Evolutionary conservation across 129 eudicot genomes (phyloP).

Genomic region (Cynara cardunculus): DNA sequence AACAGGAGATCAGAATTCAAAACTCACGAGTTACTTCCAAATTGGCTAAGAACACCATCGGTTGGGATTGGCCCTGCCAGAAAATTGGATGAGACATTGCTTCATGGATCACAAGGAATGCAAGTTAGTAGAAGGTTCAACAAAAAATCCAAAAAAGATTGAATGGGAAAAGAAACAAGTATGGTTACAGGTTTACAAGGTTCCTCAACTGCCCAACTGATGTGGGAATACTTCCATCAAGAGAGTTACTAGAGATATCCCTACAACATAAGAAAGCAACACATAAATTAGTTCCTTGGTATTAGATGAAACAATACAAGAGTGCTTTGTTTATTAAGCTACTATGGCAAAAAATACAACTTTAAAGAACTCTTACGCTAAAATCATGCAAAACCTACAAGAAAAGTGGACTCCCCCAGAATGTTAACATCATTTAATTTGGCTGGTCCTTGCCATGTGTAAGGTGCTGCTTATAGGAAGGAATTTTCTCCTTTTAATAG

Average conservation of each 20-base stretch:
- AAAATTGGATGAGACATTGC: constrained; percentile 89
- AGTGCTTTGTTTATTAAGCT: not conserved
- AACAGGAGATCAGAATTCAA: constrained; percentile 4
- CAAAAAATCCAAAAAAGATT: not conserved
- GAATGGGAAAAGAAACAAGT: constrained; percentile 6
- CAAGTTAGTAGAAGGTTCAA: constrained; percentile 3
- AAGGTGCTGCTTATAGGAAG: too few relatives aligned
- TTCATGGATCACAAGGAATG: constrained; percentile 31
- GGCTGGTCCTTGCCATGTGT: too few relatives aligned
- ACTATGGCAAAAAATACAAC: not conserved
- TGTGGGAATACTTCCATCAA: constrained; percentile 82
- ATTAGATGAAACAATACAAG: not conserved
- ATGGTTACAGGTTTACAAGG: constrained; percentile 65
- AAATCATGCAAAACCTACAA: not conserved
- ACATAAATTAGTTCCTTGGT: not conserved
- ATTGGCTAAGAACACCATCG: constrained; percentile 62
- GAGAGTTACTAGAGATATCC: constrained; percentile 96
- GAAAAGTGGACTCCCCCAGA: not conserved
- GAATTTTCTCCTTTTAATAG: too few relatives aligned
- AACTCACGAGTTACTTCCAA: constrained; percentile 76
- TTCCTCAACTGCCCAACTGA: constrained; percentile 70
- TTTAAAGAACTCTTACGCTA: not conserved
- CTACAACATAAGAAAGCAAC: constrained; percentile 37
- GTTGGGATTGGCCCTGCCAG: constrained; percentile 77
- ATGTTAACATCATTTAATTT: too few relatives aligned